Evolutionary conservation across 2,329 filamentous ascomycete species (phyloP).

Genomic region (Albophoma yamanashiensis): DNA sequence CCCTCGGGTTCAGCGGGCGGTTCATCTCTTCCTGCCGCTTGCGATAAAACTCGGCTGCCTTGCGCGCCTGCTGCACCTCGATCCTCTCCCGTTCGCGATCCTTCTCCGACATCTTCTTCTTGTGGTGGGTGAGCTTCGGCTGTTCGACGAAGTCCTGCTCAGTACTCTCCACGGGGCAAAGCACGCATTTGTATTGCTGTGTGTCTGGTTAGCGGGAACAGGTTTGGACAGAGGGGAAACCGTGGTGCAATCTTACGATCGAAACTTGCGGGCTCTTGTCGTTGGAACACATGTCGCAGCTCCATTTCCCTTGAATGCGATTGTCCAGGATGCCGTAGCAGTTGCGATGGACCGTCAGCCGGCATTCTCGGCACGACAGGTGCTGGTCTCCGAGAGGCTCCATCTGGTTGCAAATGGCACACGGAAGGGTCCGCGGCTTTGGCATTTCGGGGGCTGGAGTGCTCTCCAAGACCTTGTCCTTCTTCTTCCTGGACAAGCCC

Average conservation of each 20-base stretch:
- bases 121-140: constrained; percentile 36
- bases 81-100: constrained; percentile 80
- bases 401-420: constrained; percentile 69
- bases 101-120: constrained; percentile 84
- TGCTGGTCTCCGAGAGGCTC: constrained; percentile 63
- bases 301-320: constrained; percentile 69
- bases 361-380: constrained; percentile 75
- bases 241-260: constrained; percentile 50
- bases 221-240: neutral
- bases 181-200: constrained; percentile 76
- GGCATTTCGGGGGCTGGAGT: constrained; percentile 65
- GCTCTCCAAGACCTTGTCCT: constrained; percentile 42
- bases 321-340: constrained; percentile 81
- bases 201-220: constrained; percentile 10
- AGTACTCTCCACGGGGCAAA: constrained; percentile 76
- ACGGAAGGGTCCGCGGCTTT: constrained; percentile 68
- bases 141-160: constrained; percentile 79
- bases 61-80: constrained; percentile 74
- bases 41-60: constrained; percentile 70
- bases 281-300: constrained; percentile 91
- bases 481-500: constrained; percentile 47
- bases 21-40: constrained; percentile 76
- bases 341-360: constrained; percentile 78
- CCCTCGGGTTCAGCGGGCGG: constrained; percentile 72
- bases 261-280: constrained; percentile 87